Conservation (phyloP, 2,329 filamentous ascomycete species). For the Microcyclosporella mali region DNA sequence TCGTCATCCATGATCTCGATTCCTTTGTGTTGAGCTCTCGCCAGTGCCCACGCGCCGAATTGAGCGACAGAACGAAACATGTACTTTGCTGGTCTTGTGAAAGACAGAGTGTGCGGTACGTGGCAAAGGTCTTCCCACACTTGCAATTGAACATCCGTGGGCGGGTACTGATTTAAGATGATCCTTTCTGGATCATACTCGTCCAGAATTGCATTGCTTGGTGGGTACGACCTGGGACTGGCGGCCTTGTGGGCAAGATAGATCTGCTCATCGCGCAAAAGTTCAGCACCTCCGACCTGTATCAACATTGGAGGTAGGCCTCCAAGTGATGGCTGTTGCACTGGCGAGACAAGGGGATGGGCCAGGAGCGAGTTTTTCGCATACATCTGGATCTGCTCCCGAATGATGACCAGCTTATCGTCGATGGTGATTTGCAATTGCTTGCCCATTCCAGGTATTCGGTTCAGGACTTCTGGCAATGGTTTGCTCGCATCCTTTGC, state of each 20-base stretch:
- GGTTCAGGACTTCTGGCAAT: slow-evolving; percentile 13
- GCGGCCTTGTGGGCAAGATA: slow-evolving; percentile 93
- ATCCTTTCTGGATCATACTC: slow-evolving; percentile 52
- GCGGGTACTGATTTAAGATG: slow-evolving; percentile 60
- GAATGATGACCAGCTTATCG: slow-evolving; percentile 64
- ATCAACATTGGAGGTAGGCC: slow-evolving; percentile 84
- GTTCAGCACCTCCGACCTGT: slow-evolving; percentile 79
- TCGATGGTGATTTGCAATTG: slow-evolving; percentile 63
- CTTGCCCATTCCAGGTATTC: slow-evolving; percentile 24
- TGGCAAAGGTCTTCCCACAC: slow-evolving; percentile 96
- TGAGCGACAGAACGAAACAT: slow-evolving; percentile 93
- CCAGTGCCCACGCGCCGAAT: slow-evolving; percentile 86
- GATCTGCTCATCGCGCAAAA: slow-evolving; percentile 88
- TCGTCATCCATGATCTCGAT: slow-evolving; percentile 81
- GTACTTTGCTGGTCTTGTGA: slow-evolving; percentile 89
- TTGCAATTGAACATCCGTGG: slow-evolving; percentile 88
- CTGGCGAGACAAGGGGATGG: slow-evolving; percentile 84
- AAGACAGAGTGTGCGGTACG: slow-evolving; percentile 86
- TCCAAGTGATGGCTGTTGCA: slow-evolving; percentile 80
- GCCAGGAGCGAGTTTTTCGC: slow-evolving; percentile 77
- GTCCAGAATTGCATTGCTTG: slow-evolving; percentile 57
- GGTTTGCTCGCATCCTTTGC: slow-evolving; percentile 12
- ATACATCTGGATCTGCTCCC: slow-evolving; percentile 87
- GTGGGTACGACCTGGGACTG: slow-evolving; percentile 70
- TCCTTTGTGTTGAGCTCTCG: slow-evolving; percentile 68